Percentiles rank a stretch among this genome's conserved stretches.
phyloP scores from a whole-genome alignment of 495 filamentous ascomycete species.

The Penicillium desertorum region DNA sequence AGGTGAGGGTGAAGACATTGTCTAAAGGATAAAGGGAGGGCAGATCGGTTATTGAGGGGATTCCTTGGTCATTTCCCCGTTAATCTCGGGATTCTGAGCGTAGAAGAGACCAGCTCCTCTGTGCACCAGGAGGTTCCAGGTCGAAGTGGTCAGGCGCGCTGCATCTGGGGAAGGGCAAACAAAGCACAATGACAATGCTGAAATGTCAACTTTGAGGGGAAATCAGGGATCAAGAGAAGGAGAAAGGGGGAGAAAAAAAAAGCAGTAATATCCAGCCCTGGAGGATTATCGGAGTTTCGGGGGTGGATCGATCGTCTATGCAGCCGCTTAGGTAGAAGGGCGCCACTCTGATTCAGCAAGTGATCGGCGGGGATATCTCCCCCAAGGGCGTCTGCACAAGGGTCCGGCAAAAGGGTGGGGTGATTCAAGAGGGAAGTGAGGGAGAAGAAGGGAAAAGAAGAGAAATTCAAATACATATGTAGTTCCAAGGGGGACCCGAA shows the following conservation, averaged over 20 bases:
- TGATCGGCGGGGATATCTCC: conserved; percentile 23
- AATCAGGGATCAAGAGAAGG: neutral
- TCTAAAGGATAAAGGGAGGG: conserved; percentile 16
- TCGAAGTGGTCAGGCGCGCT: conserved; percentile 27
- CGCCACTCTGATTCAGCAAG: conserved; percentile 23
- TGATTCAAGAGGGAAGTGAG: conserved; percentile 10
- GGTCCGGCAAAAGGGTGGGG: conserved; percentile 6
- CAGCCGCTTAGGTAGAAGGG: conserved; percentile 12
- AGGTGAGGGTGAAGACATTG: conserved; percentile 38
- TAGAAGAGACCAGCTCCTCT: conserved; percentile 47
- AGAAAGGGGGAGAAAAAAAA: neutral
- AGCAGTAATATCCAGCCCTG: conserved; percentile 1
- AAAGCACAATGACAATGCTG: conserved; percentile 5
- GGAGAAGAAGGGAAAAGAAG: neutral
- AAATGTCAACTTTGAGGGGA: neutral
- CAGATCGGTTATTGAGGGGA: conserved; percentile 14
- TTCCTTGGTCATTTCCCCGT: conserved; percentile 34
- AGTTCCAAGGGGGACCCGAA: neutral
- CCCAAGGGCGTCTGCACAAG: conserved; percentile 21
- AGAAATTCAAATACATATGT: neutral
- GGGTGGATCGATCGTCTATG: conserved; percentile 26
- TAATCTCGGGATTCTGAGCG: conserved; percentile 9
- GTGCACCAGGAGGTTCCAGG: conserved; percentile 30
- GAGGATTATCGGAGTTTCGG: conserved; percentile 3
- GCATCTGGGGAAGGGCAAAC: conserved; percentile 20